Evolutionary conservation across 2,329 filamentous ascomycete species (phyloP), one percentile per base, ranked within the genome.

Genomic region (Xylaria sp.): DNA sequence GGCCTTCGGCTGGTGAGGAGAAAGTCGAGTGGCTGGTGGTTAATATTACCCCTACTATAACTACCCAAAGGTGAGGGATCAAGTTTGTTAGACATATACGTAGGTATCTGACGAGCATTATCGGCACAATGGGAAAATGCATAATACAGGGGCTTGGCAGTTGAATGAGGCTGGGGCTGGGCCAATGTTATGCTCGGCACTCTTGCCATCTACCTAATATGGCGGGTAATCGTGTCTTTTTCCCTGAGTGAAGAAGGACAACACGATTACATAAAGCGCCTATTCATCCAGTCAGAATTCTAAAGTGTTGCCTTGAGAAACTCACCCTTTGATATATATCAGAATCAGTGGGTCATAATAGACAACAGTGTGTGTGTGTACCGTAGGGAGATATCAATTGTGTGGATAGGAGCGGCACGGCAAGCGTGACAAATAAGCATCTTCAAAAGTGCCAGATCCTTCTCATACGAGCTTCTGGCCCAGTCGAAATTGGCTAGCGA

Each of bases 21-120:
- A 62, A 59, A 61, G 48, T 71, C 69, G 60, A 71, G 67, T 67
- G 69, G 69, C 69, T 69, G 66, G 66, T 71, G 59, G 51, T 51
- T 39, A 36, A 61, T 68, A 66, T 33, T 57, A 64, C 59, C 54
- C 25, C 43, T 57, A 54, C 13, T 67, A 69, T 69, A 66, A 60
- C 56, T 58, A 56, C 65, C 31, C 36, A 61, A 18, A 62, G 57
- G 49, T 55, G 51, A 62, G 64, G 51, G 59, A 51, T 56, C 54
- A 36, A 48, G 59, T 46, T 31, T 64, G 23, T 55, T 55, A 43
- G 52, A 31, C 20, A 6, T 57, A 64, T 36, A 36, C 33, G 33
- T 36, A n/a, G 46, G n/a, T 48, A 48, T 61, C 66, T 55, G 41
- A 57, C 57, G 33, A 70, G 55, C 48, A 61, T 54, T 60, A 57